These are phyloP conservation scores for Sporormia fimetaria DNA, from an alignment of 495 filamentous ascomycete species.

Conservation along the genomic window DNA sequence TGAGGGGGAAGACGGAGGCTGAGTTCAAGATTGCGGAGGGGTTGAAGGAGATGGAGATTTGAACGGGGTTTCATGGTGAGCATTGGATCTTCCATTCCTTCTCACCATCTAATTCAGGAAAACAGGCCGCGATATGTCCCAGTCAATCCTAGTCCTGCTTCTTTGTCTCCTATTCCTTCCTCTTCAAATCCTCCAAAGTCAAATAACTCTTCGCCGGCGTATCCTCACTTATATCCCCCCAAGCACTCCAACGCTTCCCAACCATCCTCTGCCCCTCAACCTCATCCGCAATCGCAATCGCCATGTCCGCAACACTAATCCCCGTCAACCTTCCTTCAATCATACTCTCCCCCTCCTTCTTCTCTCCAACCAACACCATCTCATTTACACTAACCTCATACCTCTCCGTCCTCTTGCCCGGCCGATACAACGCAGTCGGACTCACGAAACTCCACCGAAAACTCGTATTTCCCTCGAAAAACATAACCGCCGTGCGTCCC, in stretches of 20 bases:
- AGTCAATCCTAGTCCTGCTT: too few species aligned
- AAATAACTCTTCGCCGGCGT: constrained; percentile 13
- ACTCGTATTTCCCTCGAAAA: constrained; percentile 26
- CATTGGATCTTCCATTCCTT: too few species aligned
- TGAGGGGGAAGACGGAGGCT: constrained; percentile 52
- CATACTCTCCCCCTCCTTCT: constrained; percentile 14
- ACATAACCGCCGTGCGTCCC: constrained; percentile 23
- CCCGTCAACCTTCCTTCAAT: constrained; percentile 26
- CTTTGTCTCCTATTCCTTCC: constrained; percentile 3
- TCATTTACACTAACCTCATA: constrained; percentile 26
- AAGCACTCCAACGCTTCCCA: constrained; percentile 27
- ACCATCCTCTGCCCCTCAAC: constrained; percentile 25
- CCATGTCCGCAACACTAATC: constrained; percentile 26
- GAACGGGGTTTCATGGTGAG: too few species aligned
- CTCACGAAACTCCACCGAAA: constrained; percentile 26
- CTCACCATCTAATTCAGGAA: too few species aligned
- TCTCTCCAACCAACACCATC: constrained; percentile 19
- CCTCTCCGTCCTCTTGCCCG: constrained; percentile 25
- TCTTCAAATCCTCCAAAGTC: constrained; percentile 11
- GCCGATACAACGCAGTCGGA: constrained; percentile 23
- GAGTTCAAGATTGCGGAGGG: constrained; percentile 50
- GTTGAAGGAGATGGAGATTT: constrained; percentile 38
- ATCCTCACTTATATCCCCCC: constrained; percentile 21
- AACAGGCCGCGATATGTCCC: too few species aligned
- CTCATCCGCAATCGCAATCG: constrained; percentile 30